Evolutionary conservation across 2,329 filamentous ascomycete species (phyloP), one percentile per base, ranked within the genome.

Genomic region (Tolypocladium nubicola): DNA sequence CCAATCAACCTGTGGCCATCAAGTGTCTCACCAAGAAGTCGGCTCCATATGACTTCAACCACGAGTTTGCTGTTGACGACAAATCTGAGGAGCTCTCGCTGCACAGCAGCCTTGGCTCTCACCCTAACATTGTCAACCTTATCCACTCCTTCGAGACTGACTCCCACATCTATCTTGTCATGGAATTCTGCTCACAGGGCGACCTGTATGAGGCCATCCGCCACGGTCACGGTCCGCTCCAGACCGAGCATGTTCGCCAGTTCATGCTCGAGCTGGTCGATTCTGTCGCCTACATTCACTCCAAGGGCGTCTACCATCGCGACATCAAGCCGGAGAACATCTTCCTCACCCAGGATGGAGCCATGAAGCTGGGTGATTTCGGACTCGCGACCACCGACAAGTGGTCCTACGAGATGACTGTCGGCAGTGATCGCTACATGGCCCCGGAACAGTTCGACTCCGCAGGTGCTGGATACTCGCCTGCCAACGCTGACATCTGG

Each of bases 261-360:
- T 97, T 97, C 78, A 97, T 99, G 94, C 79, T 97, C 59, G 86
- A 99, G 75, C 84, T 99, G 39, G 83, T 99, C 56, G 87, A 89
- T 69, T 90, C 93, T 54, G 88, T 99, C 54, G 86, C 89, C 61
- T 92, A 90, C 73, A 90, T 96, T 75, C 94, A 99, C 73, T 81
- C 83, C 61, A 92, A 92, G 72, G 92, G 90, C 62, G 84, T 97
- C 69, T 97, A 91, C 72, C 94, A 99, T 70, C 89, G 94, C 60
- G 94, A 99, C 73, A 97, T 99, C 83, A 99, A 99, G 78, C 94
- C 94, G 0, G 94, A 99, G 80, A 99, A 99, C 79, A 96, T 99
- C 73, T 97, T 99, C 72, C 80, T 99, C 62, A 89, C 86, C 59
- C 83, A 92, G 60, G 83, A 87, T 64, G 93, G 93, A 56, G 82